phyloP scores from a whole-genome alignment of 176 grass and related monocot genomes.

The Rhynchospora tenuis region DNA sequence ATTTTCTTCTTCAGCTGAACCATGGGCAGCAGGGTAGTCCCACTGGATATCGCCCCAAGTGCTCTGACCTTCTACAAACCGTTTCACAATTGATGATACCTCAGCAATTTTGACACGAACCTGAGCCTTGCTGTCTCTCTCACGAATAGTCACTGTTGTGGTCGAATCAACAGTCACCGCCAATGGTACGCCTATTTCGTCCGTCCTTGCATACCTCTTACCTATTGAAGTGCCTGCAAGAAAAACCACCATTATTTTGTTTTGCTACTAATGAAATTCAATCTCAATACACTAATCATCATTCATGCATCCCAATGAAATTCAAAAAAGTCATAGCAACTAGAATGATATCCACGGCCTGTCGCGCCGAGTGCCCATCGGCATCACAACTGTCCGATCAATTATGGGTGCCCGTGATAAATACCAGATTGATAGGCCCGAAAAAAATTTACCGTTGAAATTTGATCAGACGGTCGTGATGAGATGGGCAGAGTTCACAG shows the following conservation, averaged over 20 bases:
- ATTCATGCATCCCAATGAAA: neutral
- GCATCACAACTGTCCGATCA: too few species aligned
- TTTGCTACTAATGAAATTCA: neutral
- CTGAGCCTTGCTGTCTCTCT: conserved; percentile 80
- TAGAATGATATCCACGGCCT: too few species aligned
- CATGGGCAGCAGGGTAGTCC: conserved; percentile 52
- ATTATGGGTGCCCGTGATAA: too few species aligned
- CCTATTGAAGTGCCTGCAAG: conserved; percentile 69
- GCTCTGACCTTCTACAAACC: conserved; percentile 55
- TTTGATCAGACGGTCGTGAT: too few species aligned
- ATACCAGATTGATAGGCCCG: too few species aligned
- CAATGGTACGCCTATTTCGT: conserved; percentile 69
- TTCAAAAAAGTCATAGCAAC: neutral
- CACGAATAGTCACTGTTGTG: conserved; percentile 49
- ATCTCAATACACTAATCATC: neutral
- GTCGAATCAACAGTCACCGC: conserved; percentile 67
- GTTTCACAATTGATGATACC: conserved; percentile 69
- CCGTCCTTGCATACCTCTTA: conserved; percentile 69
- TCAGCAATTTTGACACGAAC: conserved; percentile 63
- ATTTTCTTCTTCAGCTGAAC: conserved; percentile 28
- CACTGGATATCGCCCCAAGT: conserved; percentile 94
- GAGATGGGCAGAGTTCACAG: too few species aligned
- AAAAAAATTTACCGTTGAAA: too few species aligned
- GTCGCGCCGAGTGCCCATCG: too few species aligned
- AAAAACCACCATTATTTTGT: neutral